phyloP scores from a whole-genome alignment of 176 grass and related monocot genomes.

The Zizania latifolia region DNA sequence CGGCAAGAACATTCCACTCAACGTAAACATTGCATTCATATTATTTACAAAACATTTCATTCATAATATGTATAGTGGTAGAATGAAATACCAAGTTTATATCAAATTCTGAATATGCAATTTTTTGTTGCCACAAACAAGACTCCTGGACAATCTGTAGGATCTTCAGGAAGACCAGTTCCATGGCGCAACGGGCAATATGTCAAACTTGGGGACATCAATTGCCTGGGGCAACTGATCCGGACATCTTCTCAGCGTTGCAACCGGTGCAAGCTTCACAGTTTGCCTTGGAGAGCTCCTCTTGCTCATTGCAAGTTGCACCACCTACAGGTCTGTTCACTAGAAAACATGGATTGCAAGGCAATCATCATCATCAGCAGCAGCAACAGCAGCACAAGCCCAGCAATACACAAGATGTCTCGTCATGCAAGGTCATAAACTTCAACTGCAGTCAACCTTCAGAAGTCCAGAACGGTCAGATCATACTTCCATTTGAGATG shows the following conservation, averaged over 20 bases:
- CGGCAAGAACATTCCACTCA: conserved; percentile 76
- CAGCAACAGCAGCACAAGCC: conserved; percentile 20
- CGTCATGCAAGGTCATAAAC: conserved; percentile 53
- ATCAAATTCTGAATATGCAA: background rate
- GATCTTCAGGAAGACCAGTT: conserved; percentile 94
- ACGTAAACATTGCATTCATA: conserved; percentile 41
- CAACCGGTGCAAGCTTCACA: conserved; percentile 34
- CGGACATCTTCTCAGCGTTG: conserved; percentile 34
- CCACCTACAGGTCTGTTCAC: conserved; percentile 26
- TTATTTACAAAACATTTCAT: too few relatives aligned
- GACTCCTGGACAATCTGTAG: conserved; percentile 94
- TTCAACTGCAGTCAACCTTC: conserved; percentile 35
- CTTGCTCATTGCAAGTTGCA: conserved; percentile 38
- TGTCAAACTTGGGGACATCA: conserved; percentile 53
- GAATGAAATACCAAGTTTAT: conserved; percentile 7
- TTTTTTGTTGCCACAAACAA: conserved; percentile 37
- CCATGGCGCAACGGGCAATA: conserved; percentile 66
- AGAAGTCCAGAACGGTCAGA: conserved; percentile 31
- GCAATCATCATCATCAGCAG: conserved; percentile 40
- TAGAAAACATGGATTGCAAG: conserved; percentile 38
- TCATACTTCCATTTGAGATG: conserved; percentile 38
- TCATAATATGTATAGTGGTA: background rate
- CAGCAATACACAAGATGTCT: conserved; percentile 23
- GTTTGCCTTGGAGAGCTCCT: conserved; percentile 54
- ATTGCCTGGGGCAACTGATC: conserved; percentile 29